These are phyloP conservation scores for Cladochytrium replicatum DNA, from an alignment of 192 early-diverging fungal species.

Conservation along the genomic window DNA sequence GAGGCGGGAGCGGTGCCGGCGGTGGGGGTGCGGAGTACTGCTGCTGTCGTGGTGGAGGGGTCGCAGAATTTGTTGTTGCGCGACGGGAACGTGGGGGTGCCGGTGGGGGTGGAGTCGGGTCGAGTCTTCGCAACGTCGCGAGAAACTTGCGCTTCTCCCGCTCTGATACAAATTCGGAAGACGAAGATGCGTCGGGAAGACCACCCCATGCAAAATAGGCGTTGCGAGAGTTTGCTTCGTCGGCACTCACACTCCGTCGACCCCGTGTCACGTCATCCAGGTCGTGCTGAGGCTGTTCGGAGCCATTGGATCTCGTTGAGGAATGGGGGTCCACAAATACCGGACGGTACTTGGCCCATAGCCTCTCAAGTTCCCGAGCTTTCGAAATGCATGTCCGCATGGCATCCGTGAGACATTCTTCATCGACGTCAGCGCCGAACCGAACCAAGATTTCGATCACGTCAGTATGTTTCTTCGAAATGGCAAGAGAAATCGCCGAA, in stretches of 20 bases:
- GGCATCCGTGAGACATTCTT: not conserved
- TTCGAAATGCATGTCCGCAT: slow-evolving; percentile 34
- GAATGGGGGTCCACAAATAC: too few species aligned
- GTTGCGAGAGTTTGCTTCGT: not conserved
- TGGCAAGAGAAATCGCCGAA: slow-evolving; percentile 44
- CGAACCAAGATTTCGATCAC: slow-evolving; percentile 25
- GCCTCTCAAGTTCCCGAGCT: too few species aligned
- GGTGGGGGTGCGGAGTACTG: too few species aligned
- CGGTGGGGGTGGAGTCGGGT: not conserved
- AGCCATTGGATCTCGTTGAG: too few species aligned
- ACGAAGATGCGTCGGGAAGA: slow-evolving; percentile 9
- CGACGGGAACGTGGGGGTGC: too few species aligned
- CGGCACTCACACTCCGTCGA: slow-evolving; percentile 2
- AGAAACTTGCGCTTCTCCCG: slow-evolving; percentile 33
- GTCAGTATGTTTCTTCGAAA: slow-evolving; percentile 16
- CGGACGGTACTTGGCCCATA: too few species aligned
- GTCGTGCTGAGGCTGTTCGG: not conserved
- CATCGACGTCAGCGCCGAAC: slow-evolving; percentile 38
- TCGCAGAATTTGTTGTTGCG: too few species aligned
- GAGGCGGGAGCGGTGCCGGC: too few species aligned
- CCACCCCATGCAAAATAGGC: slow-evolving; percentile 30
- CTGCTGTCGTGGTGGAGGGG: too few species aligned
- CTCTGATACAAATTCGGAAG: slow-evolving; percentile 20
- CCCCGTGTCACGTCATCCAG: not conserved
- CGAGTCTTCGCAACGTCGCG: slow-evolving; percentile 18